Evolutionary conservation across 352 stramenopile species (phyloP).

Genomic region (Pythium biforme): DNA sequence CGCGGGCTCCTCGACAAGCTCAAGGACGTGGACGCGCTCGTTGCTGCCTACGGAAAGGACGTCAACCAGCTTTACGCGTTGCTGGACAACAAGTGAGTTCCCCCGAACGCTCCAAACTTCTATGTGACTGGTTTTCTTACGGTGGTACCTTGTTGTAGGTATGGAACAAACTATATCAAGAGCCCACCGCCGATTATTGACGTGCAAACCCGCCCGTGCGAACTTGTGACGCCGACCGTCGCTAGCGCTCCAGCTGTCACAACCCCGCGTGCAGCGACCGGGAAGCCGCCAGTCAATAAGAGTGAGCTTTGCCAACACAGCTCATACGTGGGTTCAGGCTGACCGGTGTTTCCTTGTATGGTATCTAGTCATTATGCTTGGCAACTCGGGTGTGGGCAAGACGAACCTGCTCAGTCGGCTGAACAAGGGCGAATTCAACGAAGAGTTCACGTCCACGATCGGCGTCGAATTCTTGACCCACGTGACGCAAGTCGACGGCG

Average conservation of each 20-base stretch:
- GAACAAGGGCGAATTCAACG: slow-evolving; percentile 82
- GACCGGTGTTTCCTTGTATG: background rate
- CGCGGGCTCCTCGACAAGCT: slow-evolving; percentile 63
- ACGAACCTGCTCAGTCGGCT: slow-evolving; percentile 80
- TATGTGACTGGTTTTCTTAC: background rate
- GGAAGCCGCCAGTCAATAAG: slow-evolving; percentile 62
- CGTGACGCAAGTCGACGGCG: slow-evolving; percentile 59
- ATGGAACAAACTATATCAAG: slow-evolving; percentile 51
- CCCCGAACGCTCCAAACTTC: background rate
- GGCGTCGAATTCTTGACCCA: slow-evolving; percentile 89
- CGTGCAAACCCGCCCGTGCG: slow-evolving; percentile 31
- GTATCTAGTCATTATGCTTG: slow-evolving; percentile 66
- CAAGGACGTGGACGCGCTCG: slow-evolving; percentile 62
- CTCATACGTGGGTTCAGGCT: background rate
- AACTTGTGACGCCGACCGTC: slow-evolving; percentile 23
- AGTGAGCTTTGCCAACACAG: no score
- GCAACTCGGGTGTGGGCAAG: slow-evolving; percentile 85
- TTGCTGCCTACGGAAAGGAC: slow-evolving; percentile 48
- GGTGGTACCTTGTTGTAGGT: slow-evolving; percentile 30
- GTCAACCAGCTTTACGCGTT: slow-evolving; percentile 57
- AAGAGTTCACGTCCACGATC: slow-evolving; percentile 83
- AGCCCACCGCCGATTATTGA: slow-evolving; percentile 48
- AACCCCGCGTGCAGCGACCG: slow-evolving; percentile 25
- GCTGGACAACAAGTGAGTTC: slow-evolving; percentile 66
- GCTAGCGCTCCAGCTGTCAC: slow-evolving; percentile 2